These are phyloP conservation scores for Groenewaldozyma sp. DNA, from an alignment of 1,139 yeast species.

Conservation along the genomic window DNA sequence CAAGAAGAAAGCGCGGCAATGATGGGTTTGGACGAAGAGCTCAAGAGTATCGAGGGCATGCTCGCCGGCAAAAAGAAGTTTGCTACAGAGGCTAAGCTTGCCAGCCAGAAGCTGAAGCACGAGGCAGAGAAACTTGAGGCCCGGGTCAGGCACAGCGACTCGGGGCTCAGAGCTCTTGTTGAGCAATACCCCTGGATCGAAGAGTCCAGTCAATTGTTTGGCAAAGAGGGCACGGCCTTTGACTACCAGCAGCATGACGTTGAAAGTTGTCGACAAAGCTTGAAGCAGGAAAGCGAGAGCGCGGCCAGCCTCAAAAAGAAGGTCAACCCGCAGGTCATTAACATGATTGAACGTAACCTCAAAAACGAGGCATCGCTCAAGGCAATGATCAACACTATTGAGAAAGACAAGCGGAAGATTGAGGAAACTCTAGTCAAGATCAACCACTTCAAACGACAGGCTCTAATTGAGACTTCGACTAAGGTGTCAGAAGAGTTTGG, in stretches of 20 bases:
- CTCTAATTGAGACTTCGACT: slow-evolving; percentile 74
- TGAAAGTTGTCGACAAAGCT: slow-evolving; percentile 51
- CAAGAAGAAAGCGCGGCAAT: slow-evolving; percentile 57
- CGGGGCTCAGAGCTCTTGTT: slow-evolving; percentile 41
- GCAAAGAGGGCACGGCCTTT: slow-evolving; percentile 29
- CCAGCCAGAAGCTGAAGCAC: slow-evolving; percentile 51
- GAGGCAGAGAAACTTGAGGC: slow-evolving; percentile 52
- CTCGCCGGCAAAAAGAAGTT: slow-evolving; percentile 44
- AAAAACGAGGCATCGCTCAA: slow-evolving; percentile 73
- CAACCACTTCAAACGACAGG: slow-evolving; percentile 78
- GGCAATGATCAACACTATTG: slow-evolving; percentile 78
- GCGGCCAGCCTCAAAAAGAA: slow-evolving; percentile 68
- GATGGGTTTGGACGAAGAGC: slow-evolving; percentile 69
- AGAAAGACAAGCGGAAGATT: slow-evolving; percentile 82
- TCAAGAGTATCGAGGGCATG: slow-evolving; percentile 50
- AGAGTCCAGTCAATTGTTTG: slow-evolving; percentile 46
- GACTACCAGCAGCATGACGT: slow-evolving; percentile 47
- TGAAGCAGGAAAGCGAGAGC: slow-evolving; percentile 48
- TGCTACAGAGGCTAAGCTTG: slow-evolving; percentile 43
- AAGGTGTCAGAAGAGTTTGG: slow-evolving; percentile 81
- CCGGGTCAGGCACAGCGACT: slow-evolving; percentile 33
- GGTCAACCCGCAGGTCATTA: slow-evolving; percentile 84
- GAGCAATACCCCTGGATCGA: slow-evolving; percentile 64
- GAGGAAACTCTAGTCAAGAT: slow-evolving; percentile 80
- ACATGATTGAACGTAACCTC: slow-evolving; percentile 89